These are phyloP conservation scores for Termitomyces sp. DNA, from an alignment of 768 basidiomycete genomes.

Conservation along the genomic window DNA sequence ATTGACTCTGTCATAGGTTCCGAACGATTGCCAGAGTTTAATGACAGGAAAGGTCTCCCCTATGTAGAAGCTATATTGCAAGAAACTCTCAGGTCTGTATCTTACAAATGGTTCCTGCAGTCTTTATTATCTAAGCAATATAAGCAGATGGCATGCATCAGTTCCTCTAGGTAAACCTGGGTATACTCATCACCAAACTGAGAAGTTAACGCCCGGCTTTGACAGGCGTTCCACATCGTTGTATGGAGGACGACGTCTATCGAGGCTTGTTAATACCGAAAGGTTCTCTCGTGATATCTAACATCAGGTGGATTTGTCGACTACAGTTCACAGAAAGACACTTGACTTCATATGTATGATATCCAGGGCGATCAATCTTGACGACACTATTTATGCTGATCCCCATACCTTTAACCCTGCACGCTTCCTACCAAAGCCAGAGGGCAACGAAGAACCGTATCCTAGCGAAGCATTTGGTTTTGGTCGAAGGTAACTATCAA, in stretches of 20 bases:
- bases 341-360: background rate
- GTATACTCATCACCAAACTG: background rate
- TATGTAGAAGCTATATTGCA: conserved; percentile 24
- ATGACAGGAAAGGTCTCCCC: conserved; percentile 13
- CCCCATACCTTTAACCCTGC: conserved; percentile 37
- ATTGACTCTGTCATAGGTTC: conserved; percentile 33
- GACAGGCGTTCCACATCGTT: conserved; percentile 25
- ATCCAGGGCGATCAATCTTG: conserved; percentile 33
- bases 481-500: background rate
- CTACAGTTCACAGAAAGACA: background rate
- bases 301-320: conserved; percentile 12
- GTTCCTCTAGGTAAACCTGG: background rate
- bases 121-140: background rate
- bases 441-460: conserved; percentile 10
- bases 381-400: conserved; percentile 30
- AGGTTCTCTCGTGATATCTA: conserved; percentile 21
- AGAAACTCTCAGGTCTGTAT: conserved; percentile 19
- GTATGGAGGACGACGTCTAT: conserved; percentile 27
- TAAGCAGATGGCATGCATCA: conserved; percentile 1
- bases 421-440: conserved; percentile 28
- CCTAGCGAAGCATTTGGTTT: conserved; percentile 18
- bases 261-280: conserved; percentile 33
- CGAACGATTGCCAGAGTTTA: conserved; percentile 30
- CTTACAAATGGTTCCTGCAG: background rate
- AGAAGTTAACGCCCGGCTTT: background rate